Evolutionary conservation across 2,329 filamentous ascomycete genomes (phyloP), one percentile per base, ranked within the genome.

Genomic region (Cercospora sojina): DNA sequence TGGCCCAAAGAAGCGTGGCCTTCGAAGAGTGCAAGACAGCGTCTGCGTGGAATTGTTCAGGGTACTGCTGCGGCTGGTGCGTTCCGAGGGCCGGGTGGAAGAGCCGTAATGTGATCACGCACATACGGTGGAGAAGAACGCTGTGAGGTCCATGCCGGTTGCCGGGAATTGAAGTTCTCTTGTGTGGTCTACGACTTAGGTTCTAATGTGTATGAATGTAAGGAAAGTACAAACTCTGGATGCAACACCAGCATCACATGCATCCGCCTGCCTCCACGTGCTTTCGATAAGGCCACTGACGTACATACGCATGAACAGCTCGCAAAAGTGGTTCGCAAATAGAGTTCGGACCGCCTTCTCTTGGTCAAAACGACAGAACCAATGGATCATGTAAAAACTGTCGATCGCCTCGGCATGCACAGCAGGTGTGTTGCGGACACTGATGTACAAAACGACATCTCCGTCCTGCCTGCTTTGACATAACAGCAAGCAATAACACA

Each of bases 401-500:
- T 58, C 53, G 59, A 66, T 66, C 64, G 59, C 64, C 64, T 66
- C 64, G 64, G 64, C 59, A 53, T 23, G 12, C 64, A 62, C 64
- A 59, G 64, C 59, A 43, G n/a, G n/a, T 62, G 16, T 25, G 23
- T 35, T 59, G 31, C 51, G 32, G 38, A 16, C 29, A 41, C 53
- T 31, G 49, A 20, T 53, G 51, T 53, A 53, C 43, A 62, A 66
- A 25, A 56, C 18, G 62, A 32, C 38, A 7, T 31, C 53, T 35
- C 18, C 25, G 43, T 47, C 59, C 59, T 32, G 47, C 20, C 18
- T 61, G 18, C 53, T 3, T 53, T 53, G 47, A 27, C 10, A 35
- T 31, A 13, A 29, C 18, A 57, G n/a, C 27, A 18, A 31, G 12
- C 16, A 35, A 35, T 12, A 29, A 12, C 23, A 58, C 49, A 59